Evolutionary conservation across 2,329 filamentous ascomycete species (phyloP), one percentile per base, ranked within the genome.

Genomic region (Fusarium albidum): DNA sequence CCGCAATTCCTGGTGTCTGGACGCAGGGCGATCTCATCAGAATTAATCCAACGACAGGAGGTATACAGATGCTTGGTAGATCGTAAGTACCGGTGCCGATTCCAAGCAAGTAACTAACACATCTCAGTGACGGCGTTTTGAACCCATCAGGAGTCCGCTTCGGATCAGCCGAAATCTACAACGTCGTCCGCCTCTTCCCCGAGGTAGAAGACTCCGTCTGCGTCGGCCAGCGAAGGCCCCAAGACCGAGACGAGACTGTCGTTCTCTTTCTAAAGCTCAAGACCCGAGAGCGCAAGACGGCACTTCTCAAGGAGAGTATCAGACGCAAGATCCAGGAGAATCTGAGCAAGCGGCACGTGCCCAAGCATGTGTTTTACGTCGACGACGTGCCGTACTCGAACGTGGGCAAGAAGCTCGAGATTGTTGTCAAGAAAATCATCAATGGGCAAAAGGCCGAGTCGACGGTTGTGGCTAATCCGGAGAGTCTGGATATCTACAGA

Each of bases 91-190:
- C 21, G 21, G 5, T 7, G 21, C 21, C 21, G 21, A 21, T 21
- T 7, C 5, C 5, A 21, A 21, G 21, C 21, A 40, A 14, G 6
- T 3, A 18, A 11, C 12, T 43, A n/a, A 28, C 5, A 27, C 13
- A 17, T 13, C 9, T 8, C 12, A 44, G 48, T 3, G 50, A 53
- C 15, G 50, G 50, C n/a, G 50, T 53, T 6, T 35, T 53, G 15
- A 53, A 53, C 25, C 50, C 50, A 15, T 41, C 44, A 5, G 50
- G 50, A 10, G 39, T 53, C 28, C 50, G 50, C 13, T 53, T 53
- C 42, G 50, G 50, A 3, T 49, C 50, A 1, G 50, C 50, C 3
- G 50, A 53, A 21, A 49, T 53, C 14, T 53, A 53, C 11, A 42
- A 43, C n/a, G 33, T 53, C 9, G 34, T 53, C 8, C 29, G 38